Evolutionary conservation across 2,329 filamentous ascomycete species (phyloP).

Genomic region (Fusarium sp.): DNA sequence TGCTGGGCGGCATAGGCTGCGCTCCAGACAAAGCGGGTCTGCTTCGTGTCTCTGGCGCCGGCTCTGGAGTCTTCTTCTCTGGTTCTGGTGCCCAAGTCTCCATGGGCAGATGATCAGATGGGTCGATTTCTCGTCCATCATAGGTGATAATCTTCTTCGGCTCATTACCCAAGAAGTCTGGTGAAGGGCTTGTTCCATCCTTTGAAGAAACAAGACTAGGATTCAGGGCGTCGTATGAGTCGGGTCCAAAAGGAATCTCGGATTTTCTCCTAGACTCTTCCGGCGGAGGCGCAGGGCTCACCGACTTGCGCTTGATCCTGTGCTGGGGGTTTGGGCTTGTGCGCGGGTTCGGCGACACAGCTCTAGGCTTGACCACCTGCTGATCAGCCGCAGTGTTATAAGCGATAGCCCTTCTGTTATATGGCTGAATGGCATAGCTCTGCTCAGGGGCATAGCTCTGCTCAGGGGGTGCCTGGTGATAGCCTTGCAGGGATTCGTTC

Average conservation of each 20-base stretch:
- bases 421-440: conserved; percentile 59
- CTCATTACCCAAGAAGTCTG: conserved; percentile 62
- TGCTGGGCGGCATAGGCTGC: conserved; percentile 66
- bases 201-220: conserved; percentile 63
- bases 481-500: conserved; percentile 46
- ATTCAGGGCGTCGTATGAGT: conserved; percentile 83
- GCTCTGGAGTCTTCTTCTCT: conserved; percentile 63
- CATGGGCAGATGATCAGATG: conserved; percentile 84
- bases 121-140: conserved; percentile 84
- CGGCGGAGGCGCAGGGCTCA: conserved; percentile 77
- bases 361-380: conserved; percentile 46
- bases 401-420: conserved; percentile 60
- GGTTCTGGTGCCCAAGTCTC: conserved; percentile 85
- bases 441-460: conserved; percentile 50
- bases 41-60: conserved; percentile 53
- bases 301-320: conserved; percentile 79
- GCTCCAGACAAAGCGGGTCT: conserved; percentile 68
- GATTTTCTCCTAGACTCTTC: conserved; percentile 68
- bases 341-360: conserved; percentile 57
- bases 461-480: conserved; percentile 43
- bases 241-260: conserved; percentile 80
- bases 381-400: conserved; percentile 56
- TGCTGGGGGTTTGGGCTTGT: conserved; percentile 62
- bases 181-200: conserved; percentile 56
- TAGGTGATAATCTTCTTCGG: conserved; percentile 80